These are phyloP conservation scores for Candida broadrunensis DNA, from an alignment of 805 yeast species.

Conservation along the genomic window DNA sequence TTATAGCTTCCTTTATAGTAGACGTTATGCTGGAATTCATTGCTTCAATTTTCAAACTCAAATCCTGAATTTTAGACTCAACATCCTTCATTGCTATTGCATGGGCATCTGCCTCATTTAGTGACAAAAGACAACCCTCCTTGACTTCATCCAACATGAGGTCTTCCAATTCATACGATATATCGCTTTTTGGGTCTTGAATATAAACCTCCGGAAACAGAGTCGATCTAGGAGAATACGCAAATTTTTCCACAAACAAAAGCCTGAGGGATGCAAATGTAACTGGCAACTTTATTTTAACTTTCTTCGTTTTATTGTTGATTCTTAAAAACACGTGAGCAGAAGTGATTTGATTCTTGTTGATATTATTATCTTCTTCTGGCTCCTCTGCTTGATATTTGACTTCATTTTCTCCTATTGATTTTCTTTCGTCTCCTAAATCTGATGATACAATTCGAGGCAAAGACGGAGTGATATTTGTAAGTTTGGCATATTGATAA, in stretches of 20 bases:
- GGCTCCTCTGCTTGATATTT: neutral
- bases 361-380: neutral
- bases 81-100: slow-evolving; percentile 14
- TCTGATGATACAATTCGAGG: slow-evolving; percentile 1
- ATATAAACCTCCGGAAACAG: slow-evolving; percentile 78
- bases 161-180: slow-evolving; percentile 82
- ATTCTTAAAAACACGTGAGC: slow-evolving; percentile 46
- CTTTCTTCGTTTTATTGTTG: slow-evolving; percentile 55
- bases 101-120: slow-evolving; percentile 45
- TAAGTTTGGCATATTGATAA: slow-evolving; percentile 79
- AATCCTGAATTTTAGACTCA: slow-evolving; percentile 15
- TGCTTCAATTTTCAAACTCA: slow-evolving; percentile 16
- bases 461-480: slow-evolving; percentile 31
- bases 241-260: slow-evolving; percentile 82
- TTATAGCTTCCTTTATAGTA: slow-evolving; percentile 16
- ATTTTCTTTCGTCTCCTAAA: neutral
- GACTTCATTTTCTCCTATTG: neutral
- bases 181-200: slow-evolving; percentile 53
- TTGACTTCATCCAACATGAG: slow-evolving; percentile 53
- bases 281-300: slow-evolving; percentile 41
- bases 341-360: neutral
- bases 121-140: slow-evolving; percentile 57
- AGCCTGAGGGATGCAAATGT: slow-evolving; percentile 57
- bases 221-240: slow-evolving; percentile 70
- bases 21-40: slow-evolving; percentile 10